phyloP scores from a whole-genome alignment of 352 stramenopile species.

The Globisporangium spiculum region DNA sequence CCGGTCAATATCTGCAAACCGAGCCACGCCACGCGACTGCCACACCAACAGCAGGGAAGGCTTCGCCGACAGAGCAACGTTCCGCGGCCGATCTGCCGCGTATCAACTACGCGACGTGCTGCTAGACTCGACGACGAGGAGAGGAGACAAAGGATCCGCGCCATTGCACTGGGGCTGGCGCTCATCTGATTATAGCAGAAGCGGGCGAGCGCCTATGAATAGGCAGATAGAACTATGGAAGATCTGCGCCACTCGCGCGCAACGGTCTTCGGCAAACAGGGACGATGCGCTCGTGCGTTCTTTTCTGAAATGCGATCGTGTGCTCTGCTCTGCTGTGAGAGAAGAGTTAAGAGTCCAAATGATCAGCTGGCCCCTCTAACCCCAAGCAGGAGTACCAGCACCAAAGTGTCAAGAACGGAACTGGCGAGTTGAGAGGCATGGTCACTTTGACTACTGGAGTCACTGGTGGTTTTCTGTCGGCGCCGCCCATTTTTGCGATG shows the following conservation, averaged over 20 bases:
- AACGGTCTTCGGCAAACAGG: background rate
- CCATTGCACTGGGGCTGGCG: background rate
- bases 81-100: background rate
- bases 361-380: background rate
- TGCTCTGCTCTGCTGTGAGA: background rate
- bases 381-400: background rate
- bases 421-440: slow-evolving; percentile 5
- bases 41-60: background rate
- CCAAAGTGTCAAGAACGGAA: background rate
- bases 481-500: background rate
- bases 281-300: background rate
- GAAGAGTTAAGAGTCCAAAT: background rate
- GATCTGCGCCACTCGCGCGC: slow-evolving; percentile 2
- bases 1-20: background rate
- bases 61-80: background rate
- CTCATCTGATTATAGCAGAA: slow-evolving; percentile 2
- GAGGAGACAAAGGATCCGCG: background rate
- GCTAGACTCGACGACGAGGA: slow-evolving; percentile 1
- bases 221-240: background rate
- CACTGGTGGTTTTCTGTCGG: slow-evolving; percentile 1
- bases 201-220: background rate
- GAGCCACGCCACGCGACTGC: background rate
- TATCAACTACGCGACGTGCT: background rate
- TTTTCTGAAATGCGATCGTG: slow-evolving; percentile 1
- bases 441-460: background rate